A percentile compares a stretch with the other conserved stretches of the same genome.
phyloP scores from a whole-genome alignment of 768 basidiomycete genomes.

The Russula foetens region DNA sequence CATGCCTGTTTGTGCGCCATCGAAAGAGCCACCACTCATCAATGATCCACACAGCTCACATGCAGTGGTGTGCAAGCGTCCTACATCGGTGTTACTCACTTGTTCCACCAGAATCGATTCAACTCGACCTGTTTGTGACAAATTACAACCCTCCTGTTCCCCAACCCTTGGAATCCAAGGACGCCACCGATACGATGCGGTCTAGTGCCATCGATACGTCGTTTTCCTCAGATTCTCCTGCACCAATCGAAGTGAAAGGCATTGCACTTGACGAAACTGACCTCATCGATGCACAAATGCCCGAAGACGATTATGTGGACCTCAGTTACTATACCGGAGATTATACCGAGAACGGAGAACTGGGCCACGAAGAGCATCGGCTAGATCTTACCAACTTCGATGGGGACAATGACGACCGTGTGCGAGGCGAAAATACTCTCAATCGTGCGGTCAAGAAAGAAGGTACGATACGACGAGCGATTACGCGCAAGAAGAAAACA shows the following conservation, averaged over 20 bases:
- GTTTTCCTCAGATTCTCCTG: not conserved
- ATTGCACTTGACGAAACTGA: conserved; percentile 4
- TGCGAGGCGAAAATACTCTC: conserved; percentile 50
- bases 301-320: conserved; percentile 31
- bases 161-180: not conserved
- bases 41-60: conserved; percentile 41
- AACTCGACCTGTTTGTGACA: conserved; percentile 71
- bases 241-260: not conserved
- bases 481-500: conserved; percentile 29
- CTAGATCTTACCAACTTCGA: conserved; percentile 73
- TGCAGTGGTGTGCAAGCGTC: conserved; percentile 67
- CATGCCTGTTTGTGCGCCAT: not conserved
- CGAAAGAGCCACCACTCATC: not conserved
- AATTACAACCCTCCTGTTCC: conserved; percentile 31
- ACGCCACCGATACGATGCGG: not conserved
- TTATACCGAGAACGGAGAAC: conserved; percentile 29
- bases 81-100: conserved; percentile 55
- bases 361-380: conserved; percentile 40
- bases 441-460: conserved; percentile 47
- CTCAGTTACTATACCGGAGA: conserved; percentile 36
- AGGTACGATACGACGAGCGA: conserved; percentile 49
- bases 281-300: not conserved
- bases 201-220: not conserved
- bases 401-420: conserved; percentile 54
- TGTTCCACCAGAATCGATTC: conserved; percentile 39